Conservation (phyloP, 192 early-diverging fungal species). For the Gigaspora rosea region DNA sequence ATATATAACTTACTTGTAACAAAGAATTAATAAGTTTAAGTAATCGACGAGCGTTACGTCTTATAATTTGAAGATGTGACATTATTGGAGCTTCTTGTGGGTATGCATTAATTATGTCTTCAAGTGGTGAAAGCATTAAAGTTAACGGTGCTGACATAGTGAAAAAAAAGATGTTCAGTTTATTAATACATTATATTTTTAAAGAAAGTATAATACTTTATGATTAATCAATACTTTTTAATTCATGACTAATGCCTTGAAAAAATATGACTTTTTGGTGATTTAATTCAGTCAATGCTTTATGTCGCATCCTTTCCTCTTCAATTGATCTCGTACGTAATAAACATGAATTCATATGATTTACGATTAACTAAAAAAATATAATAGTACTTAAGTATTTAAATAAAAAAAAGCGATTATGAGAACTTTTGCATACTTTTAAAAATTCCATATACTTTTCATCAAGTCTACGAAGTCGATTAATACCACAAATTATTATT, state of each 20-base stretch:
- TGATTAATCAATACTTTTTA: no score
- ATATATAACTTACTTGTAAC: slow-evolving; percentile 39
- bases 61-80: no score
- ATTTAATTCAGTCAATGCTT: slow-evolving; percentile 42
- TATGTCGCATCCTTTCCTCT: slow-evolving; percentile 39
- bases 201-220: background rate
- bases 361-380: slow-evolving; percentile 31
- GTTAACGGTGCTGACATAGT: slow-evolving; percentile 4
- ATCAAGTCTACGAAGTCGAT: no score
- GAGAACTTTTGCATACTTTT: slow-evolving; percentile 4
- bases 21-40: no score
- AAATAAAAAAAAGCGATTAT: background rate
- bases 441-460: slow-evolving; percentile 35
- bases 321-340: slow-evolving; percentile 40
- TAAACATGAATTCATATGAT: slow-evolving; percentile 39
- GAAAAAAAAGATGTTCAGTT: slow-evolving; percentile 36
- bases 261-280: slow-evolving; percentile 35
- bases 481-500: no score
- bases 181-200: no score
- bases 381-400: background rate
- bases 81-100: no score
- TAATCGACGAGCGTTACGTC: no score
- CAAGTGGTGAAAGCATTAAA: no score
- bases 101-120: no score
- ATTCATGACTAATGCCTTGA: no score